A percentile compares a stretch with the other conserved stretches of the same genome.
Evolutionary conservation across 2,329 filamentous ascomycete species (phyloP).

Genomic region (Alternaria triticina): DNA sequence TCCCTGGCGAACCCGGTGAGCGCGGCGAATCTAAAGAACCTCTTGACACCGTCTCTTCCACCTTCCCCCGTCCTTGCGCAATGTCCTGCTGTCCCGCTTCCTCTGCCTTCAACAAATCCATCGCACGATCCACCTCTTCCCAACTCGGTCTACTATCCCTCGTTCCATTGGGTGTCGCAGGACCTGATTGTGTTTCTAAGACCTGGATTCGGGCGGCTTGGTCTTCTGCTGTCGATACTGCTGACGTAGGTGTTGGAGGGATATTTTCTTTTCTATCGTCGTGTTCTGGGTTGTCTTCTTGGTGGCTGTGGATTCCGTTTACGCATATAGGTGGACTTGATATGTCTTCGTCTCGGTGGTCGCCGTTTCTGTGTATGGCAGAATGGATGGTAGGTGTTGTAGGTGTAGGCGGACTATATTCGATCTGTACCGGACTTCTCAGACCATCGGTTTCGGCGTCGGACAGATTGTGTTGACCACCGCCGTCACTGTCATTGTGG

Average conservation of each 20-base stretch:
- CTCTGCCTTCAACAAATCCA: slow-evolving; percentile 41
- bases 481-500: slow-evolving; percentile 21
- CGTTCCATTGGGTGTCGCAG: slow-evolving; percentile 52
- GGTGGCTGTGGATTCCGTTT: slow-evolving; percentile 12
- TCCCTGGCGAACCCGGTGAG: neutral
- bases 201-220: slow-evolving; percentile 38
- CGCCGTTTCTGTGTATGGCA: slow-evolving; percentile 25
- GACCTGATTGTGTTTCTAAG: slow-evolving; percentile 51
- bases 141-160: slow-evolving; percentile 47
- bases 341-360: neutral
- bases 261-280: neutral
- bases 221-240: slow-evolving; percentile 24
- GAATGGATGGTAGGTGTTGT: neutral
- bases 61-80: slow-evolving; percentile 4
- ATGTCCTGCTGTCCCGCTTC: slow-evolving; percentile 17
- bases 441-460: slow-evolving; percentile 44
- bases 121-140: slow-evolving; percentile 46
- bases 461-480: slow-evolving; percentile 22
- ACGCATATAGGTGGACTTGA: neutral
- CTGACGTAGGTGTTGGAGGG: slow-evolving; percentile 7
- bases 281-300: neutral
- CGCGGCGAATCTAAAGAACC: neutral
- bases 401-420: slow-evolving; percentile 42
- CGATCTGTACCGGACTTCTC: slow-evolving; percentile 39
- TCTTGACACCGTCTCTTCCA: neutral